These are phyloP conservation scores for Sphaerosporella brunnea DNA, from an alignment of 495 filamentous ascomycete species.

Conservation along the genomic window DNA sequence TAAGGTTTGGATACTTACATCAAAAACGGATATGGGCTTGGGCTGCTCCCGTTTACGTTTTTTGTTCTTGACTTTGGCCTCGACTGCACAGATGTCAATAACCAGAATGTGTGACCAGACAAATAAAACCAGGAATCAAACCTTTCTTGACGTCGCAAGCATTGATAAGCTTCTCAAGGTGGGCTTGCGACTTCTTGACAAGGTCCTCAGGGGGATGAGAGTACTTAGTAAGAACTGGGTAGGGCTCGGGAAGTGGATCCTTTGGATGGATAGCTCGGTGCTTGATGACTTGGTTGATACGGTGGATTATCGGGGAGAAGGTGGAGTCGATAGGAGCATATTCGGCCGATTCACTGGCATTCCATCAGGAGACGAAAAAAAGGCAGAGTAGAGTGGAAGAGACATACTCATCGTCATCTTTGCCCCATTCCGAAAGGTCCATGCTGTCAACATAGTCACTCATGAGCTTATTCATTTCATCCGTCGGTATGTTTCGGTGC, in stretches of 20 bases:
- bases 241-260: conserved; percentile 45
- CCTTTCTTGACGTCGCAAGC: conserved; percentile 68
- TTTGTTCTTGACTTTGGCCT: conserved; percentile 50
- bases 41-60: conserved; percentile 51
- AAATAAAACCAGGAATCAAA: too few species aligned
- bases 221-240: conserved; percentile 53
- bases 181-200: conserved; percentile 34
- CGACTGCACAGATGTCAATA: conserved; percentile 28
- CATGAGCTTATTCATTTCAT: conserved; percentile 60
- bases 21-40: conserved; percentile 80
- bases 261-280: conserved; percentile 61
- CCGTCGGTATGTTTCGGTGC: conserved; percentile 72
- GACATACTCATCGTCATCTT: conserved; percentile 54
- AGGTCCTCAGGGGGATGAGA: conserved; percentile 55
- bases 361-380: too few species aligned
- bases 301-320: conserved; percentile 83
- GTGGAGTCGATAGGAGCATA: conserved; percentile 66
- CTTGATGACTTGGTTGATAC: conserved; percentile 67
- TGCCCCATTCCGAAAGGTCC: conserved; percentile 69
- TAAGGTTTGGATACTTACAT: conserved; percentile 47
- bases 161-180: conserved; percentile 44
- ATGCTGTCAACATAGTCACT: conserved; percentile 81
- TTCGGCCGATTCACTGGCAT: conserved; percentile 43
- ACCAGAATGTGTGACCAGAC: too few species aligned
- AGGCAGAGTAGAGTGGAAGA: too few species aligned